phyloP scores from a whole-genome alignment of 208 protist genomes.

The Leishmania tropica region DNA sequence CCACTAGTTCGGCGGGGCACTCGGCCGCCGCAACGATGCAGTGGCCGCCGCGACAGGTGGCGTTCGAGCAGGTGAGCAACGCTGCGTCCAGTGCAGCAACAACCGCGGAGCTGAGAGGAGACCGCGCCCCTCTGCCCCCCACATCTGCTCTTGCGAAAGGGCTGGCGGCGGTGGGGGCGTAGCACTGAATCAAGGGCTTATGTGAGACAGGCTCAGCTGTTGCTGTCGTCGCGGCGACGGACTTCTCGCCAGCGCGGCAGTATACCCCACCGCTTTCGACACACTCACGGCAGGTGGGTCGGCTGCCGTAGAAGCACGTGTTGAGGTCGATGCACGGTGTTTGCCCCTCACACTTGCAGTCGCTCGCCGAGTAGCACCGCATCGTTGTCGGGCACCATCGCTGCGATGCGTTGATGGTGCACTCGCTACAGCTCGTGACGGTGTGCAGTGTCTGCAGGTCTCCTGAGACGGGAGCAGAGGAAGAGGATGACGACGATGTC shows the following conservation, averaged over 20 bases:
- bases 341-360: constrained; percentile 41
- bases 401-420: constrained; percentile 37
- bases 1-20: constrained; percentile 10
- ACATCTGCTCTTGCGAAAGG: not conserved
- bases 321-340: constrained; percentile 33
- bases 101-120: not conserved
- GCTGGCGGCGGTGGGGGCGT: constrained; percentile 19
- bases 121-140: not conserved
- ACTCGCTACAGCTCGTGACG: constrained; percentile 45
- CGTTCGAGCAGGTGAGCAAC: not conserved
- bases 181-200: constrained; percentile 25
- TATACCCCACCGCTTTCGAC: constrained; percentile 48
- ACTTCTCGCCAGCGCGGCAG: constrained; percentile 17
- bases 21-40: constrained; percentile 4
- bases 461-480: not conserved
- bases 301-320: constrained; percentile 50
- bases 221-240: not conserved
- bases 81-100: not conserved
- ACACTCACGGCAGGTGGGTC: constrained; percentile 37
- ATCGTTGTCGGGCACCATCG: constrained; percentile 59
- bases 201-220: not conserved
- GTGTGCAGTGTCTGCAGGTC: constrained; percentile 17
- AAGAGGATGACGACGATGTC: not conserved
- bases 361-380: constrained; percentile 37
- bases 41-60: constrained; percentile 9